Conservation (phyloP, 306 rosid species). For the Argentina anserina region DNA sequence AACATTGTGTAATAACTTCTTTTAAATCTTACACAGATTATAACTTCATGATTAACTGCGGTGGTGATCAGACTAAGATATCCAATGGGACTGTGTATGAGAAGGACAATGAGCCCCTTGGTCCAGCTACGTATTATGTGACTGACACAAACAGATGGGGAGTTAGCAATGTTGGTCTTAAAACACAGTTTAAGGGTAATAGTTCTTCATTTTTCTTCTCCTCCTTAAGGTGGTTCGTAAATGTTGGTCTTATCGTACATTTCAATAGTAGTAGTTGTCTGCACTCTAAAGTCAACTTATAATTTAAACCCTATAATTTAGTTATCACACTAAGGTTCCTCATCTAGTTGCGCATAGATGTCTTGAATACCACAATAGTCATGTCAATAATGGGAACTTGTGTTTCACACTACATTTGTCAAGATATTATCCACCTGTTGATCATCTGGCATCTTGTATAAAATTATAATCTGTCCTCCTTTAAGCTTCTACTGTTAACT, state of each 20-base stretch:
- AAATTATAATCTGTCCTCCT: not conserved
- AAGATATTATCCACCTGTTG: not conserved
- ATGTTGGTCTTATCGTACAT: not conserved
- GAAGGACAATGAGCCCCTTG: slow-evolving; percentile 49
- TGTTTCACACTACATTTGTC: not conserved
- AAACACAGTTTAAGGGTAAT: slow-evolving; percentile 1
- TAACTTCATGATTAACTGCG: slow-evolving; percentile 65
- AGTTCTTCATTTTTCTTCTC: not conserved
- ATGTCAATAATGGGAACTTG: not conserved
- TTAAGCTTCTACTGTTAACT: not conserved
- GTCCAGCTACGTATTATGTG: slow-evolving; percentile 68
- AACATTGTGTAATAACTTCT: not conserved
- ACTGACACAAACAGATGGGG: slow-evolving; percentile 57
- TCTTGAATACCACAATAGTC: not conserved
- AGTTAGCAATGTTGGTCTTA: slow-evolving; percentile 64
- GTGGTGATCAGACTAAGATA: slow-evolving; percentile 44
- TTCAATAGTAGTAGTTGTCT: not conserved
- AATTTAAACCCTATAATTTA: not conserved
- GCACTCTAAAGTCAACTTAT: not conserved
- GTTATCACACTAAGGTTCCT: not conserved
- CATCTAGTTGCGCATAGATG: not conserved
- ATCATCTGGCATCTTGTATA: not conserved
- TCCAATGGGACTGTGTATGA: slow-evolving; percentile 39
- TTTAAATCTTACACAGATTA: slow-evolving; percentile 42
- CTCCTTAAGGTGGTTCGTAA: not conserved